phyloP scores from a whole-genome alignment of 2,329 filamentous ascomycete genomes.

The Cercospora citrullina region DNA sequence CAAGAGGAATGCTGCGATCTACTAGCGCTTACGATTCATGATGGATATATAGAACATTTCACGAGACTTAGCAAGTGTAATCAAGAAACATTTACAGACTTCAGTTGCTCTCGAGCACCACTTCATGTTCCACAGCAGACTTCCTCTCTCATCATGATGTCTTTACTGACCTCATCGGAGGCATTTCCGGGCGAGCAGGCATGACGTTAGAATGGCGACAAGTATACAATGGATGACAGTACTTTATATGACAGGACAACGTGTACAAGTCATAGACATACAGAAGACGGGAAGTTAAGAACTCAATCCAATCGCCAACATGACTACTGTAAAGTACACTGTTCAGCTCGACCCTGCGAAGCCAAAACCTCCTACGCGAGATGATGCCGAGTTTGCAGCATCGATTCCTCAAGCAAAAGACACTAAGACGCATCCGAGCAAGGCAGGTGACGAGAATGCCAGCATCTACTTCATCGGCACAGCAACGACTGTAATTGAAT shows the following conservation, averaged over 20 bases:
- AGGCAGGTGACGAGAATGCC: constrained; percentile 43
- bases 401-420: constrained; percentile 48
- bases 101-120: neutral
- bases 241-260: neutral
- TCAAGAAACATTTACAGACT: neutral
- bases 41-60: neutral
- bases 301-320: neutral
- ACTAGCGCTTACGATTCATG: constrained; percentile 2
- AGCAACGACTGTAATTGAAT: constrained; percentile 58
- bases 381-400: constrained; percentile 37
- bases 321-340: constrained; percentile 40
- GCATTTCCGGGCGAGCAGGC: neutral
- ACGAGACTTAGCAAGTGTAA: neutral
- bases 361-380: constrained; percentile 43
- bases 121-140: neutral
- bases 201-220: constrained; percentile 13
- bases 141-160: neutral
- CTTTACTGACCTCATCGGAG: neutral
- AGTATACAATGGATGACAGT: neutral
- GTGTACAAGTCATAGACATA: neutral
- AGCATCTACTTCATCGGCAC: constrained; percentile 58
- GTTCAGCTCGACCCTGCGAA: constrained; percentile 44
- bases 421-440: constrained; percentile 47
- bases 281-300: neutral
- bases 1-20: constrained; percentile 20